These are phyloP conservation scores for Coleophoma cylindrospora DNA, from an alignment of 2,329 filamentous ascomycete genomes.

Conservation along the genomic window DNA sequence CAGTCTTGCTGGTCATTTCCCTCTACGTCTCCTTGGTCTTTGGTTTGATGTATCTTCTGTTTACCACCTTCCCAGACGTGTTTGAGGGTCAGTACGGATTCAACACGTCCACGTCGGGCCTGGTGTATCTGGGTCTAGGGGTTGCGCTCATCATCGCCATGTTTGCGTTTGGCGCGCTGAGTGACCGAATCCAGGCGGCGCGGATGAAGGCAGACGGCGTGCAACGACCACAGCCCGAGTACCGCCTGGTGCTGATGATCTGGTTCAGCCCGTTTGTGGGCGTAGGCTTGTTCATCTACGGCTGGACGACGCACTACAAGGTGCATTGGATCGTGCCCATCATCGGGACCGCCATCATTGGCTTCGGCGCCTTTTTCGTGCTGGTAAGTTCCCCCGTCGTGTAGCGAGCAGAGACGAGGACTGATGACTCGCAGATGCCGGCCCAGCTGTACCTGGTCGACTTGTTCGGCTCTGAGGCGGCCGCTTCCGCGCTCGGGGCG, in stretches of 20 bases:
- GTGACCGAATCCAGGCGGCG: slow-evolving; percentile 35
- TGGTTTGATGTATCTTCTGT: slow-evolving; percentile 30
- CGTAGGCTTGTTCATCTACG: slow-evolving; percentile 39
- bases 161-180: slow-evolving; percentile 14
- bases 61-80: slow-evolving; percentile 31
- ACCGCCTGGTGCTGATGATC: slow-evolving; percentile 35
- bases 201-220: slow-evolving; percentile 10
- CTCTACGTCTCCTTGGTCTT: slow-evolving; percentile 28
- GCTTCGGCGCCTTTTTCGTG: slow-evolving; percentile 17
- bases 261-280: slow-evolving; percentile 32
- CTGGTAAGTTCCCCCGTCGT: neutral
- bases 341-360: slow-evolving; percentile 34
- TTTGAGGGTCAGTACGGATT: slow-evolving; percentile 29
- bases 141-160: slow-evolving; percentile 22
- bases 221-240: slow-evolving; percentile 24
- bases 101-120: slow-evolving; percentile 24
- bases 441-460: slow-evolving; percentile 57
- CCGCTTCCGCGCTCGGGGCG: slow-evolving; percentile 18
- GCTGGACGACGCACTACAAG: slow-evolving; percentile 35
- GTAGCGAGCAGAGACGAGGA: too few relatives aligned
- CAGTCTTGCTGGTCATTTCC: slow-evolving; percentile 26
- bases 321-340: slow-evolving; percentile 37
- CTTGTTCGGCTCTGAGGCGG: slow-evolving; percentile 14
- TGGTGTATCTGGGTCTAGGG: slow-evolving; percentile 30
- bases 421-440: neutral